These are phyloP conservation scores for Wickerhamomyces silvicola DNA, from an alignment of 805 yeast species.

Conservation along the genomic window DNA sequence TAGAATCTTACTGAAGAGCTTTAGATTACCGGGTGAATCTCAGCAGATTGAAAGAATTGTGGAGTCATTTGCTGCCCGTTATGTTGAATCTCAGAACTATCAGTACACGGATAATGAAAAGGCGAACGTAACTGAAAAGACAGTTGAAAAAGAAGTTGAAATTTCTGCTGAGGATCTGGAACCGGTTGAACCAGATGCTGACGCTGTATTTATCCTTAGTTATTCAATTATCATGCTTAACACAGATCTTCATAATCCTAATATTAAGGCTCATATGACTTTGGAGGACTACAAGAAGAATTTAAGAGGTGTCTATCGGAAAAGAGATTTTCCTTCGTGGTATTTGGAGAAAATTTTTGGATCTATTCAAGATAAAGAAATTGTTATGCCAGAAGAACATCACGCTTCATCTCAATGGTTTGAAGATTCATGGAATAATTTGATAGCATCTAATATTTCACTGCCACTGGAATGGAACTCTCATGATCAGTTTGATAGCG, in stretches of 20 bases:
- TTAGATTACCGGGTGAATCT: constrained; percentile 94
- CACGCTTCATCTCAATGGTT: constrained; percentile 90
- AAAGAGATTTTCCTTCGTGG: constrained; percentile 78
- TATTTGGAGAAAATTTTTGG: constrained; percentile 74
- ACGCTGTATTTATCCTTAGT: constrained; percentile 82
- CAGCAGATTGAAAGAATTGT: constrained; percentile 93
- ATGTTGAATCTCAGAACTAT: constrained; percentile 56
- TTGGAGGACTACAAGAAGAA: constrained; percentile 75
- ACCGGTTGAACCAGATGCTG: constrained; percentile 68
- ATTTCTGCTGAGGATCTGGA: constrained; percentile 26
- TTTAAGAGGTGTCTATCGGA: constrained; percentile 71
- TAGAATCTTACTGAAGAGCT: constrained; percentile 70
- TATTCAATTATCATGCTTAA: constrained; percentile 92
- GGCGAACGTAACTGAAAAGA: background rate
- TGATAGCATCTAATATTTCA: constrained; percentile 39
- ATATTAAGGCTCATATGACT: constrained; percentile 87
- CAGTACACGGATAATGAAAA: constrained; percentile 19
- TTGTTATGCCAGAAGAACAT: constrained; percentile 97
- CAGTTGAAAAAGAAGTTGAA: constrained; percentile 5
- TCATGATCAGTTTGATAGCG: constrained; percentile 15
- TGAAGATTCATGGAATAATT: constrained; percentile 77
- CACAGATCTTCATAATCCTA: constrained; percentile 91
- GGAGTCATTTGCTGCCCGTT: constrained; percentile 78
- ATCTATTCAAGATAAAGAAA: constrained; percentile 79
- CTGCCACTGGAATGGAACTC: constrained; percentile 22